These are phyloP conservation scores for Magnaporthiopsis poae DNA, from an alignment of 2,329 filamentous ascomycete species.

Conservation along the genomic window DNA sequence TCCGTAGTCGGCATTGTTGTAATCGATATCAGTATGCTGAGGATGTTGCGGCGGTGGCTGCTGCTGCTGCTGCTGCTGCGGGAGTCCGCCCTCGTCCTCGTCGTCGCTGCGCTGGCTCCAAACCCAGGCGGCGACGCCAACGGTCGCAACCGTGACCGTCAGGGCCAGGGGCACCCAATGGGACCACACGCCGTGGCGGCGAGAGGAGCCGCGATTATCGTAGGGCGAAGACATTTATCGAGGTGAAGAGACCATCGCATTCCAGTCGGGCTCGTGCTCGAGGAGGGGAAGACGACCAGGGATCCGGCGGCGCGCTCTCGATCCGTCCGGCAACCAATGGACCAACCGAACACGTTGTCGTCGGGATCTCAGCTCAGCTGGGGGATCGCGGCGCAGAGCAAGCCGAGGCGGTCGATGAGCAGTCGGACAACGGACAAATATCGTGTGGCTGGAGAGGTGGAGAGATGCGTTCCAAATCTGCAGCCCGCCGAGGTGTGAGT, in stretches of 20 bases:
- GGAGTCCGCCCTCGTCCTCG: conserved; percentile 49
- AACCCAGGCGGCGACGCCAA: conserved; percentile 79
- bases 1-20: conserved; percentile 37
- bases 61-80: conserved; percentile 14
- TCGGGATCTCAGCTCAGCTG: neutral
- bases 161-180: conserved; percentile 85
- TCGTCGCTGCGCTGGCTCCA: conserved; percentile 80
- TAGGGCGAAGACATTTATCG: conserved; percentile 51
- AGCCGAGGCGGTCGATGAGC: neutral
- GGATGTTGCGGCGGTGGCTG: conserved; percentile 7
- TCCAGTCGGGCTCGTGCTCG: conserved; percentile 1
- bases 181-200: conserved; percentile 55
- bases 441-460: neutral
- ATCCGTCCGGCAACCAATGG: neutral
- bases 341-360: neutral
- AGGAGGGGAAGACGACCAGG: conserved; percentile 9
- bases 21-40: conserved; percentile 27
- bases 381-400: neutral
- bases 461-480: neutral
- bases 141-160: conserved; percentile 78
- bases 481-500: neutral
- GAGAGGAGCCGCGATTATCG: conserved; percentile 49
- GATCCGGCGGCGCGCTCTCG: neutral
- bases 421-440: neutral
- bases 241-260: conserved; percentile 24